Base-by-base conservation (phyloP, 257 asterid species). In the Salvia rosmarinus region DNA sequence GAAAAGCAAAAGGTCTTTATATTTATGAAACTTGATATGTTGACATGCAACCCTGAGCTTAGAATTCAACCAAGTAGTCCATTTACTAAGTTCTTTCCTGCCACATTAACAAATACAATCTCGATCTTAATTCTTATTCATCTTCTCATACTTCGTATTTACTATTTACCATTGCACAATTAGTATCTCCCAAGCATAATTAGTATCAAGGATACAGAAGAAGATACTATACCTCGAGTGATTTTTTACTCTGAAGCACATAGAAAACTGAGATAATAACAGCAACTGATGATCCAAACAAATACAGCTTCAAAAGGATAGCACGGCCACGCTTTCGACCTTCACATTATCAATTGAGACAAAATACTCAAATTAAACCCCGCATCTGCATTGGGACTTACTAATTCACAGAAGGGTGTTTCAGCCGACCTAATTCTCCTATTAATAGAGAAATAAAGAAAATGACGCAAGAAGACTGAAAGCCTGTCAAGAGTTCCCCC, bases 301-400 rank as follows among this genome's bases (percentile, higher is more conserved):
- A 42, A 73, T 86, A 94, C 63, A 89, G 61, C 84, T 83, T 89
- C 82, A 94, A 77, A 57, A 88, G 83, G 68, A 28, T 77, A 70
- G 68, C 73, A 21, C 82, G 82, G 83, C 91, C 91, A 55, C 91
- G 86, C 67, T 83, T 91, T 60, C 91, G 85, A 72, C 98, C 98
- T 93, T 76, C 80, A 78, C 55, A 67, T 62, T 8, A 55, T 65
- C 25, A 80, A 67, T 23, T 9, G 30, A 68, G 32, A 35, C 37
- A 43, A 46, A 39, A 50, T 49, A 51, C 40, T 39, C 32, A 5
- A 37, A 37, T 23, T 23, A 39, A 59, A 54, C 34, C 37, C 60
- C 19, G 7, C 12, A 37, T 34, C 21, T 14, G 42, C n/a, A 28
- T 40, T 40, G 17, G 37, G 32, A 65, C 7, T 20, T 54, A 65